Evolutionary conservation across 169 alveolate genomes (phyloP), one percentile per base, ranked within the genome.

Genomic region (Ichthyophthirius multifiliis): DNA sequence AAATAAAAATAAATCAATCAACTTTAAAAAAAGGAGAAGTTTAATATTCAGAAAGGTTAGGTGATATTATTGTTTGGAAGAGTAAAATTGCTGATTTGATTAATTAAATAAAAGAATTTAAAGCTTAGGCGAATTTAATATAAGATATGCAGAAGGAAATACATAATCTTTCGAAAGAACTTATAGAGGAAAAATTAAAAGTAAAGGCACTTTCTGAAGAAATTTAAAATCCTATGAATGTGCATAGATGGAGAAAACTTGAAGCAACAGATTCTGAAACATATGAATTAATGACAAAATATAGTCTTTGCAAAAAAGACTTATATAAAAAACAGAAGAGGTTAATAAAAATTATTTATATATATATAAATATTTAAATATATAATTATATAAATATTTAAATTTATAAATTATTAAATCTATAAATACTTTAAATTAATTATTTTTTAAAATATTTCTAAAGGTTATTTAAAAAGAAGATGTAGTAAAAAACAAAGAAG

Each of bases 241-340:
- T 95, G 23, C 96, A 93, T 73, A 84, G 98, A 81, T 95, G 98
- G 98, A 89, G 97, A 83, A 95, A 92, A 63, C 73, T 95, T 4
- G 96, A 95, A 85, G 93, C 95, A 64, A 92, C 98, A 0, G 97
- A 95, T 43, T 95, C 97, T 35, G 97, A 94, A 87, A 91, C 90
- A 43, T 94, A 87, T 62, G 97, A 94, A 83, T 83, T 92, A 75
- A 92, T 92, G 74, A 86, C 94, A 44, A 93, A 83, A 94, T 94
- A 15, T 89, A 94, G 43, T 80, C 92, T 35, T 84, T 94, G 3
- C 89, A 94, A 83, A 92, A 93, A 83, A 89, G 97, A 77, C 83
- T 94, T 10, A 94, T 92, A 16, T 89, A 92, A 27, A 94, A 94
- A 81, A 92, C 95, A 0, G 96, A 94, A 83, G 96, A 94, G 83